Percentiles rank a stretch among this genome's conserved stretches.
Evolutionary conservation across 768 basidiomycete species (phyloP).

Genomic region (Pleurotus eryngii): DNA sequence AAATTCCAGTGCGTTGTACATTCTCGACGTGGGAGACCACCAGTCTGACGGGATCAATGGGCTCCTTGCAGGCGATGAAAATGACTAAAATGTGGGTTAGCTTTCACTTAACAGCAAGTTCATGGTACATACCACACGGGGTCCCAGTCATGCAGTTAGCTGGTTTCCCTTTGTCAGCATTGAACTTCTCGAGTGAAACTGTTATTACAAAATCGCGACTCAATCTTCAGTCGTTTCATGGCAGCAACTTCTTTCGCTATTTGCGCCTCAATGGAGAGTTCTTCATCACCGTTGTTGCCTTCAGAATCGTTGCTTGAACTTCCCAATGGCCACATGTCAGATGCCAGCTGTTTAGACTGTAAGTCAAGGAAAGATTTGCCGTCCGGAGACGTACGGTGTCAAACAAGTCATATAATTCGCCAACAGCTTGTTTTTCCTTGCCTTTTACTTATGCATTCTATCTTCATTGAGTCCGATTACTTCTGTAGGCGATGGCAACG

Average conservation of each 20-base stretch:
- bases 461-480: not conserved
- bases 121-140: constrained; percentile 53
- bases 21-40: constrained; percentile 61
- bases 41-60: constrained; percentile 73
- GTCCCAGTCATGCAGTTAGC: constrained; percentile 80
- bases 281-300: constrained; percentile 33
- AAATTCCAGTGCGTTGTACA: constrained; percentile 58
- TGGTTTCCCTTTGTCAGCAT: constrained; percentile 23
- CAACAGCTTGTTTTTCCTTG: constrained; percentile 74
- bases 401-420: constrained; percentile 77
- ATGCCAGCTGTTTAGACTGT: constrained; percentile 49
- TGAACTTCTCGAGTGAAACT: not conserved
- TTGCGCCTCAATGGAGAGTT: constrained; percentile 62
- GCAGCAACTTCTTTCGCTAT: constrained; percentile 69
- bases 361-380: too few species aligned
- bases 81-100: constrained; percentile 43
- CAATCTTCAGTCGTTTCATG: constrained; percentile 62
- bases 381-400: constrained; percentile 52
- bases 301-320: constrained; percentile 23
- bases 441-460: constrained; percentile 57
- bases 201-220: constrained; percentile 61
- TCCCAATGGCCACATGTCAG: constrained; percentile 65
- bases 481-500: constrained; percentile 14
- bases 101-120: constrained; percentile 1
- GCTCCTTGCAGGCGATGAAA: constrained; percentile 77